Evolutionary conservation across 352 stramenopile genomes (phyloP).

Genomic region (Phytophthora citricola): DNA sequence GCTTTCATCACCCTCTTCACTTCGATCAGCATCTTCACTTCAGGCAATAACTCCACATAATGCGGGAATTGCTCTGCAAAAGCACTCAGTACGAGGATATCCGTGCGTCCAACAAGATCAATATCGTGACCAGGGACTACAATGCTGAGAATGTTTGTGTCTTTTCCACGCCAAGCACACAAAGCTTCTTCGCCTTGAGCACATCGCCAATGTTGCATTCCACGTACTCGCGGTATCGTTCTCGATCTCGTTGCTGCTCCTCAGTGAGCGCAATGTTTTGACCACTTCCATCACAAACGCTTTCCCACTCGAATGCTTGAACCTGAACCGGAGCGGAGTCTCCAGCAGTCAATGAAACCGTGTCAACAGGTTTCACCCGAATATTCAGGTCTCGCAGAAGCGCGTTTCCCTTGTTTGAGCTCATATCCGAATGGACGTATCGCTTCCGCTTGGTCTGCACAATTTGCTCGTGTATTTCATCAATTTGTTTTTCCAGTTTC

Average conservation of each 20-base stretch:
- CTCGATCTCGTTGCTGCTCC: constrained; percentile 32
- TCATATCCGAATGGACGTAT: constrained; percentile 3
- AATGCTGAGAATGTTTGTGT: constrained; percentile 39
- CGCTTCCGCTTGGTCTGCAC: constrained; percentile 1
- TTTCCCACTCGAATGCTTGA: constrained; percentile 30
- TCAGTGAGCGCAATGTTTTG: constrained; percentile 29
- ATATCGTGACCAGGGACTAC: constrained; percentile 37
- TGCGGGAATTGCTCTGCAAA: constrained; percentile 13
- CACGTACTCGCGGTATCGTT: constrained; percentile 40
- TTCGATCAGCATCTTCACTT: constrained; percentile 58
- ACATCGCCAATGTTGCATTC: constrained; percentile 46
- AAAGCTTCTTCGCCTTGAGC: constrained; percentile 43
- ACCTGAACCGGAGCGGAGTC: constrained; percentile 4
- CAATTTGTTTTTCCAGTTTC: not conserved
- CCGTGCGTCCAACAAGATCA: constrained; percentile 43
- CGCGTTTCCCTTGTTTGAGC: not conserved
- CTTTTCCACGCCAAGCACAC: constrained; percentile 44
- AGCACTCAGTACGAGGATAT: constrained; percentile 56
- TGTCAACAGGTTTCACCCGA: constrained; percentile 12
- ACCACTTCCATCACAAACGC: constrained; percentile 11
- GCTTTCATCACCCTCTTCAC: constrained; percentile 44
- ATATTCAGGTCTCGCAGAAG: constrained; percentile 42
- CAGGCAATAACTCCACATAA: constrained; percentile 35
- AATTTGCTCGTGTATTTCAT: constrained; percentile 4
- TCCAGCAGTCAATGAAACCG: constrained; percentile 23